phyloP scores from a whole-genome alignment of 2,329 filamentous ascomycete species.

The Cordyceps cicadae region DNA sequence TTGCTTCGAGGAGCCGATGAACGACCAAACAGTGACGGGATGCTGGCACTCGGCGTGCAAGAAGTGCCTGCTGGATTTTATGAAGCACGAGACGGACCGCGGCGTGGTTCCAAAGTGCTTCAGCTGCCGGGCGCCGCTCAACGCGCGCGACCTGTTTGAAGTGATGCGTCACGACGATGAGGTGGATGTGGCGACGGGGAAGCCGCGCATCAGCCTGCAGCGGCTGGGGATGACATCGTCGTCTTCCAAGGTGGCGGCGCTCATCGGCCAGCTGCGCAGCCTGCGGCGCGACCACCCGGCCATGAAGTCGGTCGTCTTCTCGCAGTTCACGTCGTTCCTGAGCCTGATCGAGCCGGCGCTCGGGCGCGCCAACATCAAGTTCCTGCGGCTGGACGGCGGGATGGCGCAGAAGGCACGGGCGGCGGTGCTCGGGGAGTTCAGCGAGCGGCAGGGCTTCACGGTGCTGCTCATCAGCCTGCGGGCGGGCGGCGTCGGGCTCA shows the following conservation, averaged over 20 bases:
- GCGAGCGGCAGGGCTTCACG: slow-evolving; percentile 48
- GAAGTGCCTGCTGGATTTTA: slow-evolving; percentile 81
- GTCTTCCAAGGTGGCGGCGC: slow-evolving; percentile 78
- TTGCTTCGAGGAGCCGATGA: slow-evolving; percentile 92
- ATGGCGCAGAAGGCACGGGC: slow-evolving; percentile 82
- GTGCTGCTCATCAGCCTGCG: slow-evolving; percentile 77
- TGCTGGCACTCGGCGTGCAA: slow-evolving; percentile 99
- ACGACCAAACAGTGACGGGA: slow-evolving; percentile 85
- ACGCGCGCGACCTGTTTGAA: slow-evolving; percentile 79
- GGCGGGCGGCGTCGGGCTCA: slow-evolving; percentile 88
- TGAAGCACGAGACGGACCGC: slow-evolving; percentile 75
- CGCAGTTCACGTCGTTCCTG: slow-evolving; percentile 94
- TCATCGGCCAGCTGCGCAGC: slow-evolving; percentile 66
- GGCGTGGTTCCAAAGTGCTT: slow-evolving; percentile 75
- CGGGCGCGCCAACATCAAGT: slow-evolving; percentile 59
- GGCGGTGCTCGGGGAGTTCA: slow-evolving; percentile 68
- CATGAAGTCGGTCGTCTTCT: slow-evolving; percentile 89
- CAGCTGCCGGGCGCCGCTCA: slow-evolving; percentile 79
- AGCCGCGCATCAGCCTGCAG: slow-evolving; percentile 51
- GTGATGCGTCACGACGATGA: slow-evolving; percentile 72
- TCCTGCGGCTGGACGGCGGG: slow-evolving; percentile 82
- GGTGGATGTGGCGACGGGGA: slow-evolving; percentile 33
- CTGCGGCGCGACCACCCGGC: slow-evolving; percentile 57
- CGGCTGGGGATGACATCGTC: slow-evolving; percentile 56
- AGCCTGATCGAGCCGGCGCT: slow-evolving; percentile 83